Evolutionary conservation across 352 stramenopile genomes (phyloP).

Genomic region (Pythium coloratum): DNA sequence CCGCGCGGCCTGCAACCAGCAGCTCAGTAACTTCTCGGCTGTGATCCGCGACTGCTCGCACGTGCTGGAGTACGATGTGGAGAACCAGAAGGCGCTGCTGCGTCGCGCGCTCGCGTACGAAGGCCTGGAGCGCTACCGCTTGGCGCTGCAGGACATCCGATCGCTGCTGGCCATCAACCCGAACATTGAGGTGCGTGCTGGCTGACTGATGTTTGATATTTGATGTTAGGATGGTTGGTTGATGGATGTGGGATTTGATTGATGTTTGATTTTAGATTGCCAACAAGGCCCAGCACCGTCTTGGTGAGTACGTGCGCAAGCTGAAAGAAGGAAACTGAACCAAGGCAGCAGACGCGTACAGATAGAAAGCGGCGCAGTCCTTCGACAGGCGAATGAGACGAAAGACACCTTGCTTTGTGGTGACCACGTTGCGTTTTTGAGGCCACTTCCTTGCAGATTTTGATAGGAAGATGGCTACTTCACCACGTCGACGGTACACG

Average conservation of each 20-base stretch:
- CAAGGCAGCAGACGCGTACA: background rate
- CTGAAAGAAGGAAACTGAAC: slow-evolving; percentile 78
- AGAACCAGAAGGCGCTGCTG: slow-evolving; percentile 96
- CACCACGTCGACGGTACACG: too few relatives aligned
- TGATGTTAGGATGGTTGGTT: background rate
- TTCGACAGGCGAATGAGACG: too few relatives aligned
- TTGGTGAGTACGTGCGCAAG: slow-evolving; percentile 86
- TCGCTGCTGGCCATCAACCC: slow-evolving; percentile 85
- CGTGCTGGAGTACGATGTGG: slow-evolving; percentile 92
- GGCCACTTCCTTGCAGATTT: too few relatives aligned
- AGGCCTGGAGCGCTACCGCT: slow-evolving; percentile 92
- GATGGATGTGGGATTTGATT: background rate
- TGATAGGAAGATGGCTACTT: too few relatives aligned
- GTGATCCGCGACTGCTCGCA: slow-evolving; percentile 95
- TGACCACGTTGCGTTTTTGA: too few relatives aligned
- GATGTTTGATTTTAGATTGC: slow-evolving; percentile 52
- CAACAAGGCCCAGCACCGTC: slow-evolving; percentile 89
- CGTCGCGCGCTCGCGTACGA: slow-evolving; percentile 94
- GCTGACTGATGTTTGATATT: background rate
- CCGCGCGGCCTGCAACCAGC: slow-evolving; percentile 95
- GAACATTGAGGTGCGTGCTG: slow-evolving; percentile 73
- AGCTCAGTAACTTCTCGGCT: slow-evolving; percentile 96
- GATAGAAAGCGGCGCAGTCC: too few relatives aligned
- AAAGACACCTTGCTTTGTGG: too few relatives aligned
- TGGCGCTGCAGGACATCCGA: slow-evolving; percentile 88